Evolutionary conservation across 164 flowering plant genomes (phyloP), one percentile per base, ranked within the genome.

Genomic region (Umbellularia californica): DNA sequence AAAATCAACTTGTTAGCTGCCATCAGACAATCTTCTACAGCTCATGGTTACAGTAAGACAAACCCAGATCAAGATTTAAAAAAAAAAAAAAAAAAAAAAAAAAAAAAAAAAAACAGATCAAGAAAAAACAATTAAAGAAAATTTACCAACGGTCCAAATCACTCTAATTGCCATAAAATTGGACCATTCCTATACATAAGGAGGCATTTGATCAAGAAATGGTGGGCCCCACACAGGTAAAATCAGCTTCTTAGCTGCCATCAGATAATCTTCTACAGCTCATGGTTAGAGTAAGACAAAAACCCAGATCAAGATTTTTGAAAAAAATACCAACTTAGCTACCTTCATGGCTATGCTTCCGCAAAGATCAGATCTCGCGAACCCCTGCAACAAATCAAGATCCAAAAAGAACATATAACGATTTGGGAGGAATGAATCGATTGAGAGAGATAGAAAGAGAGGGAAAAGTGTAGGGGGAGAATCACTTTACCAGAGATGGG

Each of bases 321-420:
- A n/a, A n/a, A 30, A 64, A 12, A 23, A 9, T 2, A 0, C 30
- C 24, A 24, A 64, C 4, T 22, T 41, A 70, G 62, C 20, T 24
- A 70, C 73, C 73, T 70, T 70, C 28, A 78, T 70, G 22, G 74
- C 41, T 13, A 80, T 68, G 65, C 50, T 73, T 50, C 35, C 74
- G 0, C 19, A 76, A 35, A 73, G 82, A 79, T 78, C 67, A 70
- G 41, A 50, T 63, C 55, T 79, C 78, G 69, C 68, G 58, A 14
- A 6, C 10, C 75, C 72, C 85, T 83, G 72, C 75, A 75, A 72
- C 58, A 22, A 69, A 62, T 11, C 67, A 66, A 67, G 19, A 66
- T 4, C 63, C 25, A 55, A 30, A 30, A 30, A 30, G 2, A 65
- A 17, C 35, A 68, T 20, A 13, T 11, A 50, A 50, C 10, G 10